phyloP scores from a whole-genome alignment of 768 basidiomycete genomes.

The Cystofilobasidium capitatum region DNA sequence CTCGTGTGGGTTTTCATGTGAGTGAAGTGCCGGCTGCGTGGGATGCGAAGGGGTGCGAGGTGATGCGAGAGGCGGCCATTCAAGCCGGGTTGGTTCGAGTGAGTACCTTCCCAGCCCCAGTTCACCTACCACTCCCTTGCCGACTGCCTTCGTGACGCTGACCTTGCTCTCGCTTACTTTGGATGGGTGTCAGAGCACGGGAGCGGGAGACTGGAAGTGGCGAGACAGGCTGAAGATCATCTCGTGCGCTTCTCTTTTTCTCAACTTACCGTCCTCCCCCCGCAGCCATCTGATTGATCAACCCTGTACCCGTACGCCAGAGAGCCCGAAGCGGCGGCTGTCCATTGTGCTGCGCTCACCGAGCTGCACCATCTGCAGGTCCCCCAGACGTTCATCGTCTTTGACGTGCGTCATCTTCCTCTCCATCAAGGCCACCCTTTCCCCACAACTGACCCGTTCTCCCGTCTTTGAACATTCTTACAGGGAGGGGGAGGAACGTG shows the following conservation, averaged over 20 bases:
- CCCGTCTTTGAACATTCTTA: constrained; percentile 17
- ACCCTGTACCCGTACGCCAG: constrained; percentile 37
- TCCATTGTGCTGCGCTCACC: constrained; percentile 74
- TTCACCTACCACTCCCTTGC: no score
- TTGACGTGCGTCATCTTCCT: constrained; percentile 47
- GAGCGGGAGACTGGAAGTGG: constrained; percentile 64
- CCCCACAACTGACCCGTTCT: constrained; percentile 9
- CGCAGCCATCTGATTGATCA: background rate
- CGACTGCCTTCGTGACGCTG: no score
- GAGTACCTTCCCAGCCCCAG: background rate
- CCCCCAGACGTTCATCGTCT: constrained; percentile 81
- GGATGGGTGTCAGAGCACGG: constrained; percentile 52
- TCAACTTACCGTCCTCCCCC: background rate
- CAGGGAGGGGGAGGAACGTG: constrained; percentile 31
- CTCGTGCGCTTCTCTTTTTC: constrained; percentile 44
- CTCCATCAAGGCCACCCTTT: background rate
- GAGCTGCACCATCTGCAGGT: constrained; percentile 67
- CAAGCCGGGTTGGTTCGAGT: constrained; percentile 60
- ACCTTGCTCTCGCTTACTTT: no score
- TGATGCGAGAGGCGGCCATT: constrained; percentile 79
- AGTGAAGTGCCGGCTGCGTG: constrained; percentile 86
- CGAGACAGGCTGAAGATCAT: constrained; percentile 73
- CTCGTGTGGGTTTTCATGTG: constrained; percentile 65
- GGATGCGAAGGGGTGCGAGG: constrained; percentile 73
- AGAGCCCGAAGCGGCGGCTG: constrained; percentile 76